Conservation (phyloP, 1,284 basidiomycete species). For the Hemileia vastatrix region DNA sequence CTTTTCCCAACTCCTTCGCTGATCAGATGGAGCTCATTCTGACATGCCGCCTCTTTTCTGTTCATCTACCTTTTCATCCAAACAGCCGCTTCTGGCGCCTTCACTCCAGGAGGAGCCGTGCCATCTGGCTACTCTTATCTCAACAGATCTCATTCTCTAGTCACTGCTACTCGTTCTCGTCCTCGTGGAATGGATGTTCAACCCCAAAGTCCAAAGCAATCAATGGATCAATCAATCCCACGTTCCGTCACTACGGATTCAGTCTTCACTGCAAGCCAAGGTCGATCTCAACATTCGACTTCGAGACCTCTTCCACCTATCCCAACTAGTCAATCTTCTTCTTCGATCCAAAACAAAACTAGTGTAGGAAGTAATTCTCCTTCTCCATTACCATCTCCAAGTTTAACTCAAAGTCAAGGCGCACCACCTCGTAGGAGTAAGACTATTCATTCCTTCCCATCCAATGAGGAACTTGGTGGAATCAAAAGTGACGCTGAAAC, state of each 20-base stretch:
- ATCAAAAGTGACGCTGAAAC: neutral
- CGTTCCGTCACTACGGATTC: neutral
- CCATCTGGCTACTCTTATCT: conserved; percentile 38
- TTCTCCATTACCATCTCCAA: too few relatives aligned
- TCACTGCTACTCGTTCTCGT: conserved; percentile 32
- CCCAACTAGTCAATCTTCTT: neutral
- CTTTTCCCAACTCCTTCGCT: too few relatives aligned
- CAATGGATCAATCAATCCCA: neutral
- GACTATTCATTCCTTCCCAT: neutral
- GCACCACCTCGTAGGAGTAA: too few relatives aligned
- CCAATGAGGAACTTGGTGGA: neutral
- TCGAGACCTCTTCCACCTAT: neutral
- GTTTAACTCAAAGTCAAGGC: too few relatives aligned
- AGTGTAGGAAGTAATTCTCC: conserved; percentile 2
- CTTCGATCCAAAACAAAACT: neutral
- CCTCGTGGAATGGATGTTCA: neutral
- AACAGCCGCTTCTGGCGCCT: conserved; percentile 26
- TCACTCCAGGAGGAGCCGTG: conserved; percentile 35
- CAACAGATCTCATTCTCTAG: conserved; percentile 31
- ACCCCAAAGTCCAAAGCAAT: neutral
- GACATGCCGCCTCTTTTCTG: too few relatives aligned
- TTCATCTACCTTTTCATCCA: too few relatives aligned
- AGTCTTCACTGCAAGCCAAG: neutral
- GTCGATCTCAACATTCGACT: neutral
- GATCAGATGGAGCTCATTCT: too few relatives aligned